Conservation (phyloP, 106 monocot species). For the Dactylorhiza incarnata region DNA sequence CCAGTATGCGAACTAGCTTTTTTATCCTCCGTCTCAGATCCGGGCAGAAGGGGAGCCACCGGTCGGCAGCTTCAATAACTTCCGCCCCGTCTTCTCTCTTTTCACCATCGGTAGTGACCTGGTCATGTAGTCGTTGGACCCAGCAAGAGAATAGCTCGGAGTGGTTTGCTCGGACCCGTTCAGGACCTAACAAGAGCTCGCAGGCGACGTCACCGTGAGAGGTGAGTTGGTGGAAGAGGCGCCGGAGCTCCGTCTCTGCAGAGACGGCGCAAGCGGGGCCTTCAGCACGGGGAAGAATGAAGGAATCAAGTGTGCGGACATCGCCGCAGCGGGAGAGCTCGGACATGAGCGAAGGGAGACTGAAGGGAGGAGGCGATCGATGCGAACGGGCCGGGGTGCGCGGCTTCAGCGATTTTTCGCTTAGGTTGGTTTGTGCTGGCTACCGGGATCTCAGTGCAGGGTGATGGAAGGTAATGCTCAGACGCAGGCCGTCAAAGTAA, state of each 20-base stretch:
- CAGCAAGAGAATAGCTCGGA: conserved; percentile 8
- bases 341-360: background rate
- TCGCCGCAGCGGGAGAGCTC: conserved; percentile 5
- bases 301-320: background rate
- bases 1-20: background rate
- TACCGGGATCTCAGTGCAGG: background rate
- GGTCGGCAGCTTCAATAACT: background rate
- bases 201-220: background rate
- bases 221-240: conserved; percentile 12
- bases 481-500: no score
- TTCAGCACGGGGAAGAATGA: conserved; percentile 1
- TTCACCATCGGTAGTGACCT: background rate
- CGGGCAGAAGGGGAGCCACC: conserved; percentile 14
- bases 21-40: conserved; percentile 16
- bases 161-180: background rate
- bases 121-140: conserved; percentile 3
- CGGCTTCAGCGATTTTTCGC: background rate
- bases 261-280: background rate
- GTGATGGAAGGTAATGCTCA: no score
- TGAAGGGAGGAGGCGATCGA: background rate
- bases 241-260: conserved; percentile 14
- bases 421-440: background rate
- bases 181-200: background rate
- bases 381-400: background rate
- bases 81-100: background rate